Conservation (phyloP, 768 basidiomycete genomes). For the Wakefieldia striispora region DNA sequence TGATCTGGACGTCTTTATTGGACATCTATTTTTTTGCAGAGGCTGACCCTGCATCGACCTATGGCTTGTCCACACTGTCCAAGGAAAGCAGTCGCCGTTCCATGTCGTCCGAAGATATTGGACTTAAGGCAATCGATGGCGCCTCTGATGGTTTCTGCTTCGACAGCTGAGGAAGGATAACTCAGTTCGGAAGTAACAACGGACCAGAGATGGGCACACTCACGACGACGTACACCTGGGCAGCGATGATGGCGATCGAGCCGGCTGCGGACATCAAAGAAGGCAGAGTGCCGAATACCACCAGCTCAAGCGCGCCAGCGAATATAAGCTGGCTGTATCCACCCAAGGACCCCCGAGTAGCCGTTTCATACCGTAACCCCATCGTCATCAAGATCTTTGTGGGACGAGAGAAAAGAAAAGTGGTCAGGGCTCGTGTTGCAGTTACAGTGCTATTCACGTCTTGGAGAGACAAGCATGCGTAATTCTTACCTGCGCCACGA, state of each 20-base stretch:
- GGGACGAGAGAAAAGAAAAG: too few species aligned
- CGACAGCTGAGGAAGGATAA: neutral
- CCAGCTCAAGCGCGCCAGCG: slow-evolving; percentile 58
- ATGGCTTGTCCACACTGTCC: neutral
- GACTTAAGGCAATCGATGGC: neutral
- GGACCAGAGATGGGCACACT: neutral
- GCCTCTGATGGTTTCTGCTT: neutral
- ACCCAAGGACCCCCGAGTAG: slow-evolving; percentile 59
- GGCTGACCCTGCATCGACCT: neutral
- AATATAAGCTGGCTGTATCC: slow-evolving; percentile 69
- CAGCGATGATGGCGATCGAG: slow-evolving; percentile 56
- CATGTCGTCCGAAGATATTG: neutral
- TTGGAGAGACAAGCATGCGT: too few species aligned
- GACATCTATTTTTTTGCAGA: neutral
- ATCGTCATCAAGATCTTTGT: slow-evolving; percentile 52
- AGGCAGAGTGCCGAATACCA: slow-evolving; percentile 62
- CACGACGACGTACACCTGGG: slow-evolving; percentile 4
- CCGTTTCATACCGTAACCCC: slow-evolving; percentile 65
- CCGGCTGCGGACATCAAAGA: slow-evolving; percentile 61
- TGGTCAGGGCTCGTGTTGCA: too few species aligned
- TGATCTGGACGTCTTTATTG: neutral
- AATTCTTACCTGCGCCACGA: slow-evolving; percentile 14
- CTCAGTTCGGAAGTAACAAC: neutral
- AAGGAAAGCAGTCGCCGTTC: neutral
- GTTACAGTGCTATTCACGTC: too few species aligned